Base-by-base conservation (phyloP, 116 monocot species). In the Cymodocea nodosa region DNA sequence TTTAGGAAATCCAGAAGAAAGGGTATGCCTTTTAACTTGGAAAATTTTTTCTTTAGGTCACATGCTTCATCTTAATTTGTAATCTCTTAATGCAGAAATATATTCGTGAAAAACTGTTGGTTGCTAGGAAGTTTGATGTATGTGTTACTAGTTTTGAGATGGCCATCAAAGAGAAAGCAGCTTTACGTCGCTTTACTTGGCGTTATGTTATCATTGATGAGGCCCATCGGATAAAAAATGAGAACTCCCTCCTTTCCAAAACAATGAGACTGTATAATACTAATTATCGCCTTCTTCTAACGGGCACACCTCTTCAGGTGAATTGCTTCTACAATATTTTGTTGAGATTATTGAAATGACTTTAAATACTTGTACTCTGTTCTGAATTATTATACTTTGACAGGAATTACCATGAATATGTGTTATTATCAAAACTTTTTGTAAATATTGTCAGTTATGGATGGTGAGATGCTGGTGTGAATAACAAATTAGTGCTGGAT, bases 71-170 rank as follows among this genome's bases (percentile, higher is more conserved):
- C 15, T 51, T 62, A 23, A 68, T 12, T 23, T 52, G 40, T 62
- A 48, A 44, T 18, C 59, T 17, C 59, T 23, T 71, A 76, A 69
- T 73, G 68, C 84, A 98, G 98, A 78, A 64, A 30, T 77, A 98
- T 71, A 98, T 98, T 68, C 80, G 98, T 16, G 92, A 98, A 19
- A 77, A 89, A 51, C 71, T 92, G 44, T 72, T 98, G 67, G 89
- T 89, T 54, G 82, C 98, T 77, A 92, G 92, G 52, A 98, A 98
- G 65, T 98, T 98, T 70, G 98, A 98, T 80, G 82, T 92, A 5
- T 92, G 92, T 61, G 98, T 98, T 20, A 98, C 98, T 50, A 98
- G 98, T 78, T 98, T 92, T 86, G 98, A 98, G 77, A 98, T 98
- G 88, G 98, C 89, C 14, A 98, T 92, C 24, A 98, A 98, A 72